A percentile compares a stretch with the other conserved stretches of the same genome.
These are phyloP conservation scores for Wickerhamiella shivajii DNA, from an alignment of 805 yeast genomes.

Conservation along the genomic window DNA sequence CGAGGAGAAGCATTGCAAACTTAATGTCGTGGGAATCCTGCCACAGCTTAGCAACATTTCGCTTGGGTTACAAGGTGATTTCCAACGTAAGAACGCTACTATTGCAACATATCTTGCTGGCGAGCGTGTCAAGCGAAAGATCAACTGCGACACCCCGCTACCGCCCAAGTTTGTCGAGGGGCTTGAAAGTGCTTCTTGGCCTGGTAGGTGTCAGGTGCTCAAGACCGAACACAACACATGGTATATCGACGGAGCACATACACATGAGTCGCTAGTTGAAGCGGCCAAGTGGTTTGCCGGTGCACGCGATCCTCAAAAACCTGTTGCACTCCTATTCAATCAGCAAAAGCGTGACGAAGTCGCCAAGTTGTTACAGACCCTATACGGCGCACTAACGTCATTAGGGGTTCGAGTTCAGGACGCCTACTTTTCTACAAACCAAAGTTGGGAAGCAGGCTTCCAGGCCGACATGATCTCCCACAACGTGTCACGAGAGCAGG, in stretches of 20 bases:
- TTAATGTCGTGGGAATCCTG: slow-evolving; percentile 39
- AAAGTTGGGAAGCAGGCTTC: slow-evolving; percentile 83
- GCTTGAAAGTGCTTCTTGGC: slow-evolving; percentile 40
- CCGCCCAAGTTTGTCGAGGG: slow-evolving; percentile 16
- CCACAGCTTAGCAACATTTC: slow-evolving; percentile 24
- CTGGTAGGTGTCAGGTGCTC: slow-evolving; percentile 85
- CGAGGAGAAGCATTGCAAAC: slow-evolving; percentile 36
- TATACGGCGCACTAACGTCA: slow-evolving; percentile 22
- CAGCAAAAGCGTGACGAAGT: slow-evolving; percentile 85
- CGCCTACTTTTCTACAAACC: slow-evolving; percentile 72
- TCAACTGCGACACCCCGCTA: slow-evolving; percentile 9
- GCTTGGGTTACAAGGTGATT: slow-evolving; percentile 43
- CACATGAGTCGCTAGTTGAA: slow-evolving; percentile 72
- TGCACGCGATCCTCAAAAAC: slow-evolving; percentile 4
- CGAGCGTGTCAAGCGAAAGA: slow-evolving; percentile 28
- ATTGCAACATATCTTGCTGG: slow-evolving; percentile 62
- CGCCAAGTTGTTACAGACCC: slow-evolving; percentile 36
- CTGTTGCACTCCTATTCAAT: slow-evolving; percentile 57
- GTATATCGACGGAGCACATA: slow-evolving; percentile 94
- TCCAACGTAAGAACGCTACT: slow-evolving; percentile 77
- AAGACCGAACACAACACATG: slow-evolving; percentile 41
- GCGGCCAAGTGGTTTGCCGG: slow-evolving; percentile 67
- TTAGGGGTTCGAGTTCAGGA: slow-evolving; percentile 21
- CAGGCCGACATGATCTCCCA: slow-evolving; percentile 64
- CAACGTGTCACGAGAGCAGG: slow-evolving; percentile 65